Evolutionary conservation across 2,329 filamentous ascomycete species (phyloP).

Genomic region (Colletotrichum agaves): DNA sequence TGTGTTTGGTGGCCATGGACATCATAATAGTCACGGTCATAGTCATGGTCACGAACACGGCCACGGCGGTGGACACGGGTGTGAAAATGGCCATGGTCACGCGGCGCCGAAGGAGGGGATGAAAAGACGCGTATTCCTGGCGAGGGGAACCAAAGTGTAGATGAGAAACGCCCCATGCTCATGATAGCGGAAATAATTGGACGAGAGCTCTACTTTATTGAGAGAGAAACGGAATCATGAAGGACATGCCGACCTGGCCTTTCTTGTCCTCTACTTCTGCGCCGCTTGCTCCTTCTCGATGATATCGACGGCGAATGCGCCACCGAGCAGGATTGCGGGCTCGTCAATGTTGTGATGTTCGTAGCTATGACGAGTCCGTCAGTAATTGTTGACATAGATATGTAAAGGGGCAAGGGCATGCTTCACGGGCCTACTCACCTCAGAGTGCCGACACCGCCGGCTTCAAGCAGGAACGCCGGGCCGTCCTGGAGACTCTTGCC

Average conservation of each 20-base stretch:
- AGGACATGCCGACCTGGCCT: neutral
- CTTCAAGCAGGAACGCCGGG: constrained; percentile 85
- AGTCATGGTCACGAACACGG: constrained; percentile 31
- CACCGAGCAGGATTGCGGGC: constrained; percentile 81
- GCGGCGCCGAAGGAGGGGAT: constrained; percentile 49
- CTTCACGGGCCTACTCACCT: constrained; percentile 60
- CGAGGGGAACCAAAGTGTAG: constrained; percentile 40
- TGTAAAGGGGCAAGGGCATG: neutral
- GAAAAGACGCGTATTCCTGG: constrained; percentile 53
- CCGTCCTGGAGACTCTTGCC: constrained; percentile 78
- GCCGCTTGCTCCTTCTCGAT: constrained; percentile 39
- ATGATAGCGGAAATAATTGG: neutral
- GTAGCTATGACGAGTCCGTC: constrained; percentile 63
- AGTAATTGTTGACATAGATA: neutral
- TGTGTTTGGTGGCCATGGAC: constrained; percentile 48
- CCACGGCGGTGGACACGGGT: constrained; percentile 42
- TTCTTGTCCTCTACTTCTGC: constrained; percentile 24
- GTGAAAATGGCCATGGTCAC: constrained; percentile 38
- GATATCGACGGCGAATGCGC: constrained; percentile 69
- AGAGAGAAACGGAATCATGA: neutral
- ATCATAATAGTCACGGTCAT: neutral
- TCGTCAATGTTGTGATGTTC: constrained; percentile 83
- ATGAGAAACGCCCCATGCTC: neutral
- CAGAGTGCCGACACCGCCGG: constrained; percentile 83
- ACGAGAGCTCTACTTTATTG: neutral